Evolutionary conservation across 495 filamentous ascomycete genomes (phyloP).

Genomic region (Parathielavia appendiculata): DNA sequence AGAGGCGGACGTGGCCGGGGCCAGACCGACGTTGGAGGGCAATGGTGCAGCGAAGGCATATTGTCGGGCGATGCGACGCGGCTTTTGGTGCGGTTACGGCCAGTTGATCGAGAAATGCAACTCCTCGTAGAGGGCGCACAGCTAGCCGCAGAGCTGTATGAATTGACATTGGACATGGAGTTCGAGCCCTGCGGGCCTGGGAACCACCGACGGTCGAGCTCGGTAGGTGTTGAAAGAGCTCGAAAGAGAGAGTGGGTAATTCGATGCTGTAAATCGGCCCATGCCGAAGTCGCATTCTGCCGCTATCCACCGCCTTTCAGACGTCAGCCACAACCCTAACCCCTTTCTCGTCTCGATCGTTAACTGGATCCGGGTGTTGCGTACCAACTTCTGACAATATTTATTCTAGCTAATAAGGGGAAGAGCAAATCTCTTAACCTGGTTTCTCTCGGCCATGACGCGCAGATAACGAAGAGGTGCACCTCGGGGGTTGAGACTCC

Average conservation of each 20-base stretch:
- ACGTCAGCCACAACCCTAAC: constrained; percentile 16
- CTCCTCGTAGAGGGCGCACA: constrained; percentile 24
- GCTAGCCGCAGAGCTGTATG: constrained; percentile 28
- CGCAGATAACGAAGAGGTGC: too few relatives aligned
- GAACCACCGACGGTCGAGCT: not conserved
- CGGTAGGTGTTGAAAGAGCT: not conserved
- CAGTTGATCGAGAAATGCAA: constrained; percentile 21
- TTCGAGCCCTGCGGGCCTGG: constrained; percentile 13
- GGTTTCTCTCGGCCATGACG: too few relatives aligned
- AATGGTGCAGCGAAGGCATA: constrained; percentile 19
- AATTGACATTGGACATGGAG: constrained; percentile 29
- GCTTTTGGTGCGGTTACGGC: constrained; percentile 4
- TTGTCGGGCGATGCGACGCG: not conserved
- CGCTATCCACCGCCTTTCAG: constrained; percentile 1
- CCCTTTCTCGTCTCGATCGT: not conserved
- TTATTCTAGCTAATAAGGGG: too few relatives aligned
- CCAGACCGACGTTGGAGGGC: not conserved
- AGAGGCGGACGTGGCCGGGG: constrained; percentile 10
- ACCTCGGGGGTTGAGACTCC: too few relatives aligned
- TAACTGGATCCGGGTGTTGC: too few relatives aligned
- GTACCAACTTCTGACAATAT: too few relatives aligned
- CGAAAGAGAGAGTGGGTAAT: not conserved
- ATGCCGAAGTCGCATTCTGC: constrained; percentile 10
- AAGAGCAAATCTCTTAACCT: too few relatives aligned
- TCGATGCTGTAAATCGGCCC: not conserved